Base-by-base conservation (phyloP, 2,329 filamentous ascomycete species). In the Didymella exigua region DNA sequence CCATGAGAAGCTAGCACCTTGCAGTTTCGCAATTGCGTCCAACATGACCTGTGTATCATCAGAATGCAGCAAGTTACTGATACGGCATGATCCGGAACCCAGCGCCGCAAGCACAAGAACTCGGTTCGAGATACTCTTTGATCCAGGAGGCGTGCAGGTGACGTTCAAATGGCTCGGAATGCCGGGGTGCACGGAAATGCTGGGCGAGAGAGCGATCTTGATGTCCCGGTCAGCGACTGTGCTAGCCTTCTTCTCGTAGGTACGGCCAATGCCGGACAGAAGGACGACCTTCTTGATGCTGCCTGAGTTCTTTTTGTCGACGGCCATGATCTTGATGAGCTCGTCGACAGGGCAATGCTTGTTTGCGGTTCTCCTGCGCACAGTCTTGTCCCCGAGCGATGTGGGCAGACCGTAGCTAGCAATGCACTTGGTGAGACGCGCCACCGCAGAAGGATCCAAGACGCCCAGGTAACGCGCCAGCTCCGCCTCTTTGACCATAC, bases 231-330 rank as follows among this genome's bases (percentile, higher is more conserved):
- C 96, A 10, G 89, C 84, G n/a, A 98, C 93, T 9, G 91, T 87
- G 65, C 89, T 97, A 24, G 95, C 95, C 74, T 89, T 90, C 49
- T 86, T 89, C 77, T 99, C 95, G 69, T 93, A 78, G 0, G 92
- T 96, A 68, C 88, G 86, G 53, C 95, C 95, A 71, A 99, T 96
- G 11, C 89, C 89, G 0, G 92, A 93, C 10, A 99, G 82, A 7
- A 99, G 84, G 6, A 97, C 93, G 60, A 99, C 89, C 78, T 96
- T 98, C 82, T 99, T 99, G 76, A 93, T 92, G 55, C 85, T 85
- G 2, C 95, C 95, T 38, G 96, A 90, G 63, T 99, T 99, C 81
- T 99, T 99, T 84, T 99, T 99, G 78, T 99, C 95, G 8, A 99
- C 89, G 0, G 89, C 92, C 95, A 99, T 99, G 73, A 96, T 96